These are phyloP conservation scores for Fraxinus paxiana DNA, from an alignment of 305 asterid species.

Conservation along the genomic window DNA sequence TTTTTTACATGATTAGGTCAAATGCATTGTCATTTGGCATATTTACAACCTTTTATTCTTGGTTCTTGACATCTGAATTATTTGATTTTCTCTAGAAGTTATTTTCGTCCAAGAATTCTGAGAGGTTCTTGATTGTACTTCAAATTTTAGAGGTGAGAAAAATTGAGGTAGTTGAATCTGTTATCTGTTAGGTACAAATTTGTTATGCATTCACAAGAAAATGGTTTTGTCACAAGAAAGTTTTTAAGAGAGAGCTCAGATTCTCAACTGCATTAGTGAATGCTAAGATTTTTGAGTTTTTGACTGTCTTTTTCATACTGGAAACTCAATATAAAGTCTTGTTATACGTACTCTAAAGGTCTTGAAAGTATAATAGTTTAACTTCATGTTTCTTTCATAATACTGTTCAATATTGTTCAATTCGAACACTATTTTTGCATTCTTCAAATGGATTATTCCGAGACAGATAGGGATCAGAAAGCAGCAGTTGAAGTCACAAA, in stretches of 20 bases:
- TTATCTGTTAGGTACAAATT: slow-evolving; percentile 45
- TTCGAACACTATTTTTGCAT: slow-evolving; percentile 19
- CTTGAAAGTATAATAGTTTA: not conserved
- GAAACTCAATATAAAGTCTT: slow-evolving; percentile 16
- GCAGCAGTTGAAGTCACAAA: slow-evolving; percentile 44
- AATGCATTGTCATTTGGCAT: slow-evolving; percentile 19
- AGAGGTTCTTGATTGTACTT: slow-evolving; percentile 14
- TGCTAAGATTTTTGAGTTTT: slow-evolving; percentile 16
- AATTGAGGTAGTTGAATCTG: slow-evolving; percentile 18
- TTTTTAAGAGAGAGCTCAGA: slow-evolving; percentile 18
- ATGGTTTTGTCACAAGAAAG: slow-evolving; percentile 52
- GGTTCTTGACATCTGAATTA: slow-evolving; percentile 25
- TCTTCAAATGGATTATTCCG: slow-evolving; percentile 56
- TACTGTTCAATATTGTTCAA: not conserved
- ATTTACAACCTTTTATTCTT: slow-evolving; percentile 8
- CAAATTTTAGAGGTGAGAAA: slow-evolving; percentile 22
- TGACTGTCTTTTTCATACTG: not conserved
- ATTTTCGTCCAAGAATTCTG: not conserved
- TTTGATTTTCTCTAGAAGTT: not conserved
- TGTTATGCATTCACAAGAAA: slow-evolving; percentile 58
- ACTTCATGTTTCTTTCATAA: not conserved
- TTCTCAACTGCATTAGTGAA: slow-evolving; percentile 41
- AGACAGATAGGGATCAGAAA: slow-evolving; percentile 37
- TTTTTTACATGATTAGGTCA: slow-evolving; percentile 18
- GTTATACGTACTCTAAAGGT: not conserved